These are phyloP conservation scores for Benincasa hispida DNA, from an alignment of 306 rosid species.

Conservation along the genomic window DNA sequence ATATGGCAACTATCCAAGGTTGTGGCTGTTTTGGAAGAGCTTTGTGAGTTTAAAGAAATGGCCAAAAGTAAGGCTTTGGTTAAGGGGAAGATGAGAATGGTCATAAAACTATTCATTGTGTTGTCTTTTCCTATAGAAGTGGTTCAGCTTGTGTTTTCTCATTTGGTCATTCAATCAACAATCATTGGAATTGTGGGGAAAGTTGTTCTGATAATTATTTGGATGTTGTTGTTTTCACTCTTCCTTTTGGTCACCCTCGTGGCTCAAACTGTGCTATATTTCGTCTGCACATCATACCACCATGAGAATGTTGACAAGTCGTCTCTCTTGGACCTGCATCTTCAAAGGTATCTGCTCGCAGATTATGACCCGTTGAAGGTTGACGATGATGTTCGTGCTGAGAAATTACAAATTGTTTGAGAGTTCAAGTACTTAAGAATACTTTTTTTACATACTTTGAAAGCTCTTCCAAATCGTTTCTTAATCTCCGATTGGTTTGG, in stretches of 20 bases:
- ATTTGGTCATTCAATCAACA: conserved; percentile 24
- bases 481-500: too few species aligned
- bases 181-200: conserved; percentile 5
- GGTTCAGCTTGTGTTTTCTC: conserved; percentile 16
- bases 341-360: conserved; percentile 11
- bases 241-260: conserved; percentile 37
- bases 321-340: conserved; percentile 41
- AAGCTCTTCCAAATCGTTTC: too few species aligned
- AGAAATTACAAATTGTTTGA: background rate
- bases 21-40: conserved; percentile 55
- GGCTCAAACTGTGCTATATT: conserved; percentile 48
- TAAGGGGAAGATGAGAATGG: conserved; percentile 44
- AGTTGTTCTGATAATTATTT: conserved; percentile 18
- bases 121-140: background rate
- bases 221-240: conserved; percentile 18
- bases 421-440: too few species aligned
- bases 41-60: conserved; percentile 49
- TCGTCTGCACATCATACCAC: conserved; percentile 74
- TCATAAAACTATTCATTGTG: background rate
- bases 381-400: conserved; percentile 37
- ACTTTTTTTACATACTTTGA: too few species aligned
- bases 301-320: conserved; percentile 50
- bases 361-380: conserved; percentile 42
- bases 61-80: conserved; percentile 37
- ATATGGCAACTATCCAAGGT: conserved; percentile 57